Evolutionary conservation across 164 flowering plant species (phyloP).

Genomic region (Cinnamomum chago): DNA sequence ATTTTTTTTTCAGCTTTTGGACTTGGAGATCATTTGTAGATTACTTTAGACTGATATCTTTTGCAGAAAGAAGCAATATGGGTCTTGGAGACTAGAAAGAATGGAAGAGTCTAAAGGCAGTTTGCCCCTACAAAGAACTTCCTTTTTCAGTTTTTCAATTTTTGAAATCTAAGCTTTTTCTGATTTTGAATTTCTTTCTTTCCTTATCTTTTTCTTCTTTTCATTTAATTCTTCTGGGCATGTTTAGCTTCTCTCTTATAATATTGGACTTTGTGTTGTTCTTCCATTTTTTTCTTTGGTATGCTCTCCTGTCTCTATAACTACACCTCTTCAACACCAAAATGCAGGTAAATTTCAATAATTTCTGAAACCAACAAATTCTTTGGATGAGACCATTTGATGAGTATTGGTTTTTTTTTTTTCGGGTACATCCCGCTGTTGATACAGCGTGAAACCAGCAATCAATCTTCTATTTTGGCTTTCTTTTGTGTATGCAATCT

Average conservation of each 20-base stretch:
- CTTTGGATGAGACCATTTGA: no score
- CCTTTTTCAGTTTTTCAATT: background rate
- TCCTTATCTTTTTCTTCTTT: background rate
- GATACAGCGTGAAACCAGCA: no score
- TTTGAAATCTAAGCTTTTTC: background rate
- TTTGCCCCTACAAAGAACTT: background rate
- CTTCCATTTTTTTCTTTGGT: background rate
- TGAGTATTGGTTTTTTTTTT: no score
- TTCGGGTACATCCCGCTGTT: no score
- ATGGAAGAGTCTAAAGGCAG: background rate
- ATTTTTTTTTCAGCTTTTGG: background rate
- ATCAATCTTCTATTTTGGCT: no score
- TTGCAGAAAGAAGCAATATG: constrained; percentile 1
- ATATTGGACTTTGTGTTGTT: background rate
- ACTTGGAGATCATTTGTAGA: constrained; percentile 2
- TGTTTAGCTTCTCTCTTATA: background rate
- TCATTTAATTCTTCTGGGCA: background rate
- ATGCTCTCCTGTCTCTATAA: background rate
- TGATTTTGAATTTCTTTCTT: background rate
- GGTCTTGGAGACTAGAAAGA: background rate
- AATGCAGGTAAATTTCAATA: background rate
- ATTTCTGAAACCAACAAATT: background rate
- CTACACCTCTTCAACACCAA: background rate
- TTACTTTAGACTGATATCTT: background rate
- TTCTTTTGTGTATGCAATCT: no score